phyloP scores from a whole-genome alignment of 1,139 yeast genomes.

The Protomyces gravidus region DNA sequence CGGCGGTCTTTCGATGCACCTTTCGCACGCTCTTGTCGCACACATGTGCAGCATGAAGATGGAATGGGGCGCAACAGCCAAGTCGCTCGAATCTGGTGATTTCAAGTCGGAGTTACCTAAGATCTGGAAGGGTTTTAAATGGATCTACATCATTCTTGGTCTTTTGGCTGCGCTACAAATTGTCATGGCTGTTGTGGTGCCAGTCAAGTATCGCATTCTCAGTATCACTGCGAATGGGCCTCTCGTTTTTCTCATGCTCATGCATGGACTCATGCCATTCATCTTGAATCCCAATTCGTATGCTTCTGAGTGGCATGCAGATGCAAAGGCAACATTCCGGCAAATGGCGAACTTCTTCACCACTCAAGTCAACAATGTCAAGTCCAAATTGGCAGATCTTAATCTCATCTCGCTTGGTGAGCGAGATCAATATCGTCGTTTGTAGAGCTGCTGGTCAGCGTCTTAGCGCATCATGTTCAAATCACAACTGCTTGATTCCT shows the following conservation, averaged over 20 bases:
- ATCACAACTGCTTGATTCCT: no score
- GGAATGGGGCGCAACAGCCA: constrained; percentile 35
- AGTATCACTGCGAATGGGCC: constrained; percentile 29
- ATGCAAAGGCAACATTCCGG: constrained; percentile 6
- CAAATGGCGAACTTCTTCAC: background rate
- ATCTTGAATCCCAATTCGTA: constrained; percentile 27
- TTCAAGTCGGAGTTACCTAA: constrained; percentile 33
- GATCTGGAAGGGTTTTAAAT: constrained; percentile 28
- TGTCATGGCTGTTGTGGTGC: constrained; percentile 10
- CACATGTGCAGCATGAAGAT: constrained; percentile 32
- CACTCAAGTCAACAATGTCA: background rate
- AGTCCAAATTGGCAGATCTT: constrained; percentile 5
- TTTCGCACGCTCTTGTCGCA: constrained; percentile 30
- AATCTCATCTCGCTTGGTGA: constrained; percentile 14
- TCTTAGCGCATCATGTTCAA: no score
- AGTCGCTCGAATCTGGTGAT: constrained; percentile 32
- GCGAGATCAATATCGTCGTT: constrained; percentile 3
- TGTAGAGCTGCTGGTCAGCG: background rate
- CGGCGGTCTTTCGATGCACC: constrained; percentile 33
- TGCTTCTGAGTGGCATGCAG: constrained; percentile 26
- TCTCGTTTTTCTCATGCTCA: constrained; percentile 29
- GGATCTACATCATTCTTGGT: constrained; percentile 4
- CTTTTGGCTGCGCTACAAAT: constrained; percentile 9
- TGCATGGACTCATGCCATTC: constrained; percentile 31
- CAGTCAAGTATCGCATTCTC: constrained; percentile 8